Evolutionary conservation across 169 alveolate species (phyloP).

Genomic region (Plasmodium knowlesi): DNA sequence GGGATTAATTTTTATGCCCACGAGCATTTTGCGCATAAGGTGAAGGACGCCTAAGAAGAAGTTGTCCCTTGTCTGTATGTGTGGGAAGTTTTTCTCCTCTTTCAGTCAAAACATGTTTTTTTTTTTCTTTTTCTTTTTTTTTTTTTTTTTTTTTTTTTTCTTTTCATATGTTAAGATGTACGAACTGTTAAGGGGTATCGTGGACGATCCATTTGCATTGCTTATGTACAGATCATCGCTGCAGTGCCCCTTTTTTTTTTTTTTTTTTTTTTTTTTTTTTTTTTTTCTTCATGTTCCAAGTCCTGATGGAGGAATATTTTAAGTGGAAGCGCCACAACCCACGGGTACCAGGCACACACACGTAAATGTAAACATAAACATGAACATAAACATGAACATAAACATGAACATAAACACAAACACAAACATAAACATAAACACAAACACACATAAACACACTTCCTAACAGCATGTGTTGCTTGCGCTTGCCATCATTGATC

Average conservation of each 20-base stretch:
- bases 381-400: background rate
- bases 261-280: background rate
- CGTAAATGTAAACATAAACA: background rate
- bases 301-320: background rate
- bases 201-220: background rate
- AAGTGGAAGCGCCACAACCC: background rate
- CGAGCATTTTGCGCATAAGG: background rate
- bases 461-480: background rate
- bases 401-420: no score
- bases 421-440: background rate
- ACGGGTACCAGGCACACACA: background rate
- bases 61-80: background rate
- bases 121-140: background rate
- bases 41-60: background rate
- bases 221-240: background rate
- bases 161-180: background rate
- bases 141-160: background rate
- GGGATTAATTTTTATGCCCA: background rate
- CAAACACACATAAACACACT: background rate
- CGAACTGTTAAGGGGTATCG: background rate
- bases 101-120: background rate
- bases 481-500: background rate
- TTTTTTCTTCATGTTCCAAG: background rate
- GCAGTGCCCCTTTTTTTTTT: background rate
- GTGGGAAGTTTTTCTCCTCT: background rate